Base-by-base conservation (phyloP, 768 basidiomycete genomes). In the Auriscalpium orientale region DNA sequence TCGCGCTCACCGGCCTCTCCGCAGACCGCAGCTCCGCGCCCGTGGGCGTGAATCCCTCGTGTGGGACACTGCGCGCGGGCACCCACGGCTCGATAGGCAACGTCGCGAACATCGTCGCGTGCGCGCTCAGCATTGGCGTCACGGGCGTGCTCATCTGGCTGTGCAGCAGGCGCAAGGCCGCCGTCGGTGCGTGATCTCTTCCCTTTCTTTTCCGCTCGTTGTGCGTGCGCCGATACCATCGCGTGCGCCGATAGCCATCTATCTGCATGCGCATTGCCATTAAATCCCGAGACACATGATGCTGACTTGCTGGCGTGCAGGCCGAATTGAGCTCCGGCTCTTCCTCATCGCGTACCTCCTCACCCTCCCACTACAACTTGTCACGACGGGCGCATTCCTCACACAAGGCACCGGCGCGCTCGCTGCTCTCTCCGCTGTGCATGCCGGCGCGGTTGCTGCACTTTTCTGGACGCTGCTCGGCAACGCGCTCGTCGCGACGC, bases 51-150 rank as follows among this genome's bases (percentile, higher is more conserved):
- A 87, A 91, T 66, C 83, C 89, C 2, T 68, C 70, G 40, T 98
- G 95, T 69, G 87, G 85, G 54, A 93, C 93, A 58, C 79, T 79
- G 5, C 76, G 81, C 44, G 74, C 83, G 37, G 82, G 79, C 49
- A 69, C 74, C 18, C 70, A 79, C 22, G 79, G 81, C 28, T 80
- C 82, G 5, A 70, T 91, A 8, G 91, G 87, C 61, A 91, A 93
- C 75, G 80, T 90, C 59, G 93, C 93, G 56, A 90, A 97, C 67
- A 84, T 94, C 66, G 76, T 91, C 58, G 78, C 81, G 4, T 95
- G 91, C 63, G 86, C 76, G n/a, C 65, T 91, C 50, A 86, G 86
- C 64, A 71, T 92, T 58, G 46, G 90, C 33, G 65, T 87, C 62
- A 71, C 82, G n/a, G 59, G 76, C 21, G 67, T 67, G 37, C 76